Percentiles rank a stretch among this genome's conserved stretches.
Evolutionary conservation across 148 eudicot species (phyloP).

Genomic region (Euryodendron excelsum): DNA sequence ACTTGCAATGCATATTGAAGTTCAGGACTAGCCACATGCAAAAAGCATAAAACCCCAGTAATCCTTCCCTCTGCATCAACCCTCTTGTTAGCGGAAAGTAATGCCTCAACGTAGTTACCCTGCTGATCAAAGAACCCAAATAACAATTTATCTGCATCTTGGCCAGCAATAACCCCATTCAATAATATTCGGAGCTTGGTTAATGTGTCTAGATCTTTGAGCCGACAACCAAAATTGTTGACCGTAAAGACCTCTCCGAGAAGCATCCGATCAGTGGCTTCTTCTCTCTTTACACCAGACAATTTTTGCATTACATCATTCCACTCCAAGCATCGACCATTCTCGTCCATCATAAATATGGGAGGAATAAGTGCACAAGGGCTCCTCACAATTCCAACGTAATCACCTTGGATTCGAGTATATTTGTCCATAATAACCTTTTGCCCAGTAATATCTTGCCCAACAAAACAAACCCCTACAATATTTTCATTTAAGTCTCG

Average conservation of each 20-base stretch:
- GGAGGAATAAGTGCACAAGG: conserved; percentile 78
- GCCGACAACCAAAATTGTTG: conserved; percentile 58
- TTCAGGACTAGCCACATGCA: conserved; percentile 77
- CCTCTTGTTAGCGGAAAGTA: conserved; percentile 65
- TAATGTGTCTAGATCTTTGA: conserved; percentile 64
- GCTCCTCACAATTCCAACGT: conserved; percentile 58
- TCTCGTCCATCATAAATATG: conserved; percentile 66
- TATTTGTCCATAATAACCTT: conserved; percentile 59
- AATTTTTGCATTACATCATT: conserved; percentile 68
- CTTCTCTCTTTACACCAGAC: conserved; percentile 59
- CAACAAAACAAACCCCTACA: conserved; percentile 71
- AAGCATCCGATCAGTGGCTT: conserved; percentile 57
- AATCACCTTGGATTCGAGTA: conserved; percentile 62
- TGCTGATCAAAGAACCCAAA: conserved; percentile 57
- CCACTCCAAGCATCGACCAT: conserved; percentile 83
- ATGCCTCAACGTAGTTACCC: conserved; percentile 50
- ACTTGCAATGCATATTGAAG: conserved; percentile 68
- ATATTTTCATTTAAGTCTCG: conserved; percentile 52
- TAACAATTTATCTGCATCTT: conserved; percentile 51
- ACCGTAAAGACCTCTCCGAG: conserved; percentile 77
- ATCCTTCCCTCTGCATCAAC: conserved; percentile 48
- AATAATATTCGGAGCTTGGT: conserved; percentile 56
- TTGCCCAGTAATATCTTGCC: conserved; percentile 70
- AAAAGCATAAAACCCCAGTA: conserved; percentile 68
- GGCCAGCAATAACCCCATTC: conserved; percentile 47